A percentile compares a stretch with the other conserved stretches of the same genome.
phyloP scores from a whole-genome alignment of 2,329 filamentous ascomycete species.

The Fusarium mangiferae region DNA sequence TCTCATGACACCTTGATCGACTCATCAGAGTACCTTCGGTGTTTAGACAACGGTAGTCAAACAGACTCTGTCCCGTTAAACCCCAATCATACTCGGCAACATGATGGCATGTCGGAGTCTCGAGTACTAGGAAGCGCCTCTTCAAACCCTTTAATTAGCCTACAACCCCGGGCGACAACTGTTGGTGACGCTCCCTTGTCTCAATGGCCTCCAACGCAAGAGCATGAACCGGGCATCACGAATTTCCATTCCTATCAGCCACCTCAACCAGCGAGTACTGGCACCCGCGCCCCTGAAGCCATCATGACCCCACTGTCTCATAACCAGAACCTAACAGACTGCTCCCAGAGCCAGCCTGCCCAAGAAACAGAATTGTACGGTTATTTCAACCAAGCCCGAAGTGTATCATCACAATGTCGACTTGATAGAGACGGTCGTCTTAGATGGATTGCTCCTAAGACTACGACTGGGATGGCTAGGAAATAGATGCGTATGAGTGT shows the following conservation, averaged over 20 bases:
- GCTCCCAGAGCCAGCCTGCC: neutral
- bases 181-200: accelerated
- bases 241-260: neutral
- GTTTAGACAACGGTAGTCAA: too few species aligned
- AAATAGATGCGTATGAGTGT: too few species aligned
- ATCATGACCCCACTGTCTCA: neutral
- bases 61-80: too few species aligned
- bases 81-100: neutral
- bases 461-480: neutral
- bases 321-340: neutral
- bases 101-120: accelerated
- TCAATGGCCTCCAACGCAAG: neutral
- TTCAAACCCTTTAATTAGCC: accelerated
- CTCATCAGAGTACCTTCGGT: neutral
- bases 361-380: accelerated
- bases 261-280: too few species aligned
- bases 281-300: neutral
- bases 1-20: neutral
- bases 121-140: accelerated
- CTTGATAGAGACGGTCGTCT: neutral
- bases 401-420: neutral
- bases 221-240: neutral
- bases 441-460: neutral
- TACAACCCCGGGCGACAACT: neutral
- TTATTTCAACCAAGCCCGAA: neutral